Evolutionary conservation across 2,329 filamentous ascomycete species (phyloP).

Genomic region (Dothideomycetes sp.): DNA sequence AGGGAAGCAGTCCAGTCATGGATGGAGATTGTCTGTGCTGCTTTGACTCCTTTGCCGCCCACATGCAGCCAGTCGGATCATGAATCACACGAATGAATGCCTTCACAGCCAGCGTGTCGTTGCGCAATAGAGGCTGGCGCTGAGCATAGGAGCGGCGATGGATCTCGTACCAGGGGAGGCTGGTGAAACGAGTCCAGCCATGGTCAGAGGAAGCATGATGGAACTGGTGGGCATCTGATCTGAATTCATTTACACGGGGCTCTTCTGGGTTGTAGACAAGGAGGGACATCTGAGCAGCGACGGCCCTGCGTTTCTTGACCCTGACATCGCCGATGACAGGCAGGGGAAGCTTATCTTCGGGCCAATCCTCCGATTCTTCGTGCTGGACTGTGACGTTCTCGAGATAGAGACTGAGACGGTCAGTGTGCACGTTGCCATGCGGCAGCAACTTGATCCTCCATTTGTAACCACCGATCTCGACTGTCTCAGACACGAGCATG

Average conservation of each 20-base stretch:
- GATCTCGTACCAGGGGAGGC: slow-evolving; percentile 50
- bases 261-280: slow-evolving; percentile 56
- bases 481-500: slow-evolving; percentile 49
- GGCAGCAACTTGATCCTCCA: slow-evolving; percentile 60
- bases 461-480: slow-evolving; percentile 50
- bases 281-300: slow-evolving; percentile 52
- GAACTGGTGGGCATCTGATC: slow-evolving; percentile 51
- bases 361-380: slow-evolving; percentile 17
- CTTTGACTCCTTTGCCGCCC: slow-evolving; percentile 29
- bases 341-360: slow-evolving; percentile 22
- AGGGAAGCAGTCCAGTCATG: slow-evolving; percentile 48
- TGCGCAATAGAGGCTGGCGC: slow-evolving; percentile 48
- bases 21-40: slow-evolving; percentile 46
- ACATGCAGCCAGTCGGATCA: slow-evolving; percentile 51
- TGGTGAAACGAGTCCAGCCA: slow-evolving; percentile 53
- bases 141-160: slow-evolving; percentile 48
- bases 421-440: slow-evolving; percentile 46
- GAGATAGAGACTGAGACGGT: slow-evolving; percentile 51
- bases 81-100: slow-evolving; percentile 53
- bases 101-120: slow-evolving; percentile 54
- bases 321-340: slow-evolving; percentile 20
- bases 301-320: slow-evolving; percentile 33
- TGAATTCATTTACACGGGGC: slow-evolving; percentile 48
- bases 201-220: slow-evolving; percentile 50
- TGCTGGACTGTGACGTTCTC: slow-evolving; percentile 46